Base-by-base conservation (phyloP, 306 rosid species). In the Crataegus laevigata region DNA sequence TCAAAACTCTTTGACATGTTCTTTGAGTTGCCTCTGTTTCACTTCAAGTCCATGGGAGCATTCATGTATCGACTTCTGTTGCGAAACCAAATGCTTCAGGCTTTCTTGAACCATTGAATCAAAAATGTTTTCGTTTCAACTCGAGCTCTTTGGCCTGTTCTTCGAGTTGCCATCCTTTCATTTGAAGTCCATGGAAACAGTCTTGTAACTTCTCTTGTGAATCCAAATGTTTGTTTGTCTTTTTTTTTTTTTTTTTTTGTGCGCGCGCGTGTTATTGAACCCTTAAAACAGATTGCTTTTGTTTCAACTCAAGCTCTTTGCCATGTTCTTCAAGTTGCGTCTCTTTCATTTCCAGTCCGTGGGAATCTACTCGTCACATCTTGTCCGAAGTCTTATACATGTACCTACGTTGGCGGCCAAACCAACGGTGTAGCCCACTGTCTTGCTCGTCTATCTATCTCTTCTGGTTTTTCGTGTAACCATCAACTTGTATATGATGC, bases 291-390 rank as follows among this genome's bases (percentile, higher is more conserved):
- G 40, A 36, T 36, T 36, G 40, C 40, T 36, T 36, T 36, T 66
- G 80, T 45, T 34, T 68, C 17, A 18, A 68, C 28, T 78, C 79
- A 51, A 81, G 68, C 66, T 81, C 75, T 59, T 5, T 80, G 34
- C 25, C 65, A 43, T 30, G 40, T 63, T n/a, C 69, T 45, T 74
- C 69, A 24, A 73, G 30, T 60, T 64, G 74, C 61, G 45, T 79
- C 72, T 62, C 81, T 42, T 47, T 65, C 17, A 14, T 67, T 28
- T 81, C 80, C 55, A 82, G 66, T 59, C 84, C 72, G 43, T 1
- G 71, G 21, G 32, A 54, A 24, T 15, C 32, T 21, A 38, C 73
- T 15, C 5, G 30, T 25, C 25, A 11, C 13, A 29, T 22, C 32
- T 59, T 59, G 11, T 59, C 64, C 4, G 28, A 36, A 36, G 40